These are phyloP conservation scores for Kuraishia borneana DNA, from an alignment of 805 yeast genomes.

Conservation along the genomic window DNA sequence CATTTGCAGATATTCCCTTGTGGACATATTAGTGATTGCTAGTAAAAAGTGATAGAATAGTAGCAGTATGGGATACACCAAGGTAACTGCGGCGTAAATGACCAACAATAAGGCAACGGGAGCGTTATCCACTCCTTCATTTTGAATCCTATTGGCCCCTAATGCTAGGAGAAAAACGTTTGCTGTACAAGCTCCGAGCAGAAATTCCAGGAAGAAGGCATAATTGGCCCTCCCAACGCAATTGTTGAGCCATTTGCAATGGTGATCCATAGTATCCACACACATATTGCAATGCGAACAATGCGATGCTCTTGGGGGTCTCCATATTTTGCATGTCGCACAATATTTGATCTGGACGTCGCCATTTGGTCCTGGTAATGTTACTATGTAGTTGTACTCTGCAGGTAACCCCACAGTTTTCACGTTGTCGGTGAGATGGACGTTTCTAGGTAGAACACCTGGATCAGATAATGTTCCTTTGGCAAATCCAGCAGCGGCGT, in stretches of 20 bases:
- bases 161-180: no score
- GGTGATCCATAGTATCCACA: constrained; percentile 52
- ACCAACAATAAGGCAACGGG: constrained; percentile 42
- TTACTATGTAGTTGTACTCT: constrained; percentile 42
- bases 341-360: constrained; percentile 34
- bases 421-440: constrained; percentile 39
- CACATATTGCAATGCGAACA: constrained; percentile 62
- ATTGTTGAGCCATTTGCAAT: constrained; percentile 59
- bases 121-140: constrained; percentile 10
- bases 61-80: constrained; percentile 47
- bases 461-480: constrained; percentile 56
- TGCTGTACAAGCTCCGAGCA: constrained; percentile 28
- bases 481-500: constrained; percentile 35
- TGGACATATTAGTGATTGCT: constrained; percentile 49
- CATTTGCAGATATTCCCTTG: constrained; percentile 57
- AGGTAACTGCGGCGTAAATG: constrained; percentile 30
- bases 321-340: constrained; percentile 56
- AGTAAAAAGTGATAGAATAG: constrained; percentile 43
- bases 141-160: no score
- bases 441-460: constrained; percentile 56
- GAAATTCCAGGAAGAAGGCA: constrained; percentile 42
- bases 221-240: constrained; percentile 73
- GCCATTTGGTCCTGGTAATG: constrained; percentile 30
- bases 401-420: constrained; percentile 29
- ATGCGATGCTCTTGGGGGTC: constrained; percentile 69